Percentiles rank a stretch among this genome's conserved stretches.
phyloP scores from a whole-genome alignment of 2,329 filamentous ascomycete genomes.

The Aaosphaeria arxii region DNA sequence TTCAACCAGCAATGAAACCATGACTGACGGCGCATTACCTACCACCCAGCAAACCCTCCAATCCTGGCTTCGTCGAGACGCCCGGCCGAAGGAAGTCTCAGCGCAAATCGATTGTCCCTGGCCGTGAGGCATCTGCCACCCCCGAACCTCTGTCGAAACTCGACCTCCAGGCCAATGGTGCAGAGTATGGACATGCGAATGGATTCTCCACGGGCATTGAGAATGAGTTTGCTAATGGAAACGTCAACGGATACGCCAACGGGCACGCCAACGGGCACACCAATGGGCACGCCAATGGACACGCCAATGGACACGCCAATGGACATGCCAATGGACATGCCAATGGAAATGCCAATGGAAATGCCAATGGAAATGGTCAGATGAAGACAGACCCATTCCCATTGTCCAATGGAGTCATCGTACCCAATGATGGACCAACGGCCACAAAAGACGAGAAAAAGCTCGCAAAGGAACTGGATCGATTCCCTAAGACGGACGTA shows the following conservation, averaged over 20 bases:
- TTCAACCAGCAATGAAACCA: background rate
- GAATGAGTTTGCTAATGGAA: slow-evolving; percentile 8
- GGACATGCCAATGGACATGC: slow-evolving; percentile 30
- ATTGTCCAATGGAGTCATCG: background rate
- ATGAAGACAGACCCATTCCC: too few species aligned
- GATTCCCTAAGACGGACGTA: slow-evolving; percentile 40
- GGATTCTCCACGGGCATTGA: background rate
- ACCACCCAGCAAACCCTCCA: slow-evolving; percentile 36
- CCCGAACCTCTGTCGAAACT: slow-evolving; percentile 24
- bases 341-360: slow-evolving; percentile 36
- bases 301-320: slow-evolving; percentile 2
- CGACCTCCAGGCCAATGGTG: slow-evolving; percentile 4
- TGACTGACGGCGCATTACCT: background rate
- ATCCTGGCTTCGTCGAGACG: slow-evolving; percentile 49
- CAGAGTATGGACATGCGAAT: background rate
- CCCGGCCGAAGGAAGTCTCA: slow-evolving; percentile 43
- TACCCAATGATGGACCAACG: background rate
- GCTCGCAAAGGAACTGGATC: slow-evolving; percentile 18
- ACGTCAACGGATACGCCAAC: slow-evolving; percentile 34
- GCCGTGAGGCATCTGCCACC: slow-evolving; percentile 24
- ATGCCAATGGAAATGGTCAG: slow-evolving; percentile 12
- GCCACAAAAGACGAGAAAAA: slow-evolving; percentile 4
- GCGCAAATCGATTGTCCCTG: slow-evolving; percentile 39
- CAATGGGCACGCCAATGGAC: slow-evolving; percentile 10
- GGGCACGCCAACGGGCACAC: slow-evolving; percentile 32